These are phyloP conservation scores for Hypoxylon sp. DNA, from an alignment of 2,329 filamentous ascomycete species.

Conservation along the genomic window DNA sequence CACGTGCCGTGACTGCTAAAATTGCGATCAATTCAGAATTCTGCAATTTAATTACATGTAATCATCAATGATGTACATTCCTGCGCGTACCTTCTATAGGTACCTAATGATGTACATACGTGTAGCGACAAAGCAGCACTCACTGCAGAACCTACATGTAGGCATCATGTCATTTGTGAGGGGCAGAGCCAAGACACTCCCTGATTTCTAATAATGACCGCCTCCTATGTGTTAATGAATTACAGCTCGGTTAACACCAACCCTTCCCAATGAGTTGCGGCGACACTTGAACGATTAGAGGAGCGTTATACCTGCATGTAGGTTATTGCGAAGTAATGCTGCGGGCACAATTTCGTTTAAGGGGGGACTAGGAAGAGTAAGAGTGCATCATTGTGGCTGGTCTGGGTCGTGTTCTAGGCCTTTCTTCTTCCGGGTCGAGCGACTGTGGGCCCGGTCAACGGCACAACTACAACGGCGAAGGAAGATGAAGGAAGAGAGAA, in stretches of 20 bases:
- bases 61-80: not conserved
- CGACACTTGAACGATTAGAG: not conserved
- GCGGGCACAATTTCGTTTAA: not conserved
- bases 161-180: too few species aligned
- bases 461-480: not conserved
- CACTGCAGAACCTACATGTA: too few species aligned
- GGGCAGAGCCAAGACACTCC: too few species aligned
- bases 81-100: not conserved
- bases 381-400: conserved; percentile 1
- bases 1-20: not conserved
- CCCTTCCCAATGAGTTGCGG: not conserved
- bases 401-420: conserved; percentile 10
- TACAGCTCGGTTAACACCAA: not conserved
- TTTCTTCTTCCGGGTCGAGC: not conserved
- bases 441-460: not conserved
- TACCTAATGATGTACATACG: not conserved
- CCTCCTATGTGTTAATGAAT: not conserved
- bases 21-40: not conserved
- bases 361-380: not conserved
- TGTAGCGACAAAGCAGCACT: too few species aligned
- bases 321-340: not conserved
- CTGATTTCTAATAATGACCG: too few species aligned
- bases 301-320: not conserved
- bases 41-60: not conserved
- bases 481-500: not conserved